These are phyloP conservation scores for Lipomyces yamanashiensis DNA, from an alignment of 805 yeast species.

Conservation along the genomic window DNA sequence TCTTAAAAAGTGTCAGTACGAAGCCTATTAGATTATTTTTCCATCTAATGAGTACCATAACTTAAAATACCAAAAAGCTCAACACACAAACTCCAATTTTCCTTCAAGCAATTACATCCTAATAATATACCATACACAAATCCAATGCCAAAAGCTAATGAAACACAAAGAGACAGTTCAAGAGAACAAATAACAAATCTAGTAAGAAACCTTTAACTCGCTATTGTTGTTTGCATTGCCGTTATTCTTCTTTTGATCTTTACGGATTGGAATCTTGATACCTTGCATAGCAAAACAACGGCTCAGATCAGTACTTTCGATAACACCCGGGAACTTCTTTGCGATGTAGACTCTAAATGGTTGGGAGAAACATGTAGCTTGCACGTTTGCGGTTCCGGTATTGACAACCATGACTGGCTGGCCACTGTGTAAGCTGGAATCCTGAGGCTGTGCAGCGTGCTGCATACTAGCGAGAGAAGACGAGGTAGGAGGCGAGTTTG, in stretches of 20 bases:
- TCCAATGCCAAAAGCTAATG: no score
- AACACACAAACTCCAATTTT: no score
- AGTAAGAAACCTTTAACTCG: no score
- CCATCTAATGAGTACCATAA: no score
- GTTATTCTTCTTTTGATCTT: constrained; percentile 31
- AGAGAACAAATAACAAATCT: no score
- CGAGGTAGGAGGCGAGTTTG: constrained; percentile 7
- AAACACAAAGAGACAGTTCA: no score
- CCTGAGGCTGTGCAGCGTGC: constrained; percentile 1
- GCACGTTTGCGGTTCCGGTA: constrained; percentile 38
- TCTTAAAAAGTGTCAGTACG: no score
- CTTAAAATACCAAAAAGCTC: no score
- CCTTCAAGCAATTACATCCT: no score
- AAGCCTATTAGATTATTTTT: no score
- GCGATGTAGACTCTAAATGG: constrained; percentile 51
- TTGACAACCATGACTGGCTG: constrained; percentile 34
- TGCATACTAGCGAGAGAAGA: constrained; percentile 7
- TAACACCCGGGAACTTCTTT: constrained; percentile 54
- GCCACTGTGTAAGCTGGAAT: not conserved
- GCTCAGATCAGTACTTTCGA: constrained; percentile 49
- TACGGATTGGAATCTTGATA: constrained; percentile 50
- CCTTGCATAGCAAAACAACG: constrained; percentile 52
- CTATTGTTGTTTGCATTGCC: not conserved
- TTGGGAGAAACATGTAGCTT: constrained; percentile 45
- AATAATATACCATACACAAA: no score